Evolutionary conservation across 2,329 filamentous ascomycete species (phyloP).

Genomic region (Diaporthe ilicicola): DNA sequence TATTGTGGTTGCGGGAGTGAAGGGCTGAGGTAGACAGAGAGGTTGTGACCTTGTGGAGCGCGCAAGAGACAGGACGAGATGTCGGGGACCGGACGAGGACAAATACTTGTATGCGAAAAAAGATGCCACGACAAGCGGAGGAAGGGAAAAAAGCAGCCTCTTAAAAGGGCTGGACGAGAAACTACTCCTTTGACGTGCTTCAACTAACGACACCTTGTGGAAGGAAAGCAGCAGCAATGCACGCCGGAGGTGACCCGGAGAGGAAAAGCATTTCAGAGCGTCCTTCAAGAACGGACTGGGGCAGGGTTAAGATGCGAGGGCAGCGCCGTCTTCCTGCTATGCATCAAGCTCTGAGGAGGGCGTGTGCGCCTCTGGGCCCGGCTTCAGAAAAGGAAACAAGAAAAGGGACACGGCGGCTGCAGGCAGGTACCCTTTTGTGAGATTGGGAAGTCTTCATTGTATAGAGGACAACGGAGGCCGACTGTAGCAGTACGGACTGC

Average conservation of each 20-base stretch:
- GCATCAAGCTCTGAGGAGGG: constrained; percentile 21
- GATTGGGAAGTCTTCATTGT: constrained; percentile 1
- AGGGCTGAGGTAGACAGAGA: background rate
- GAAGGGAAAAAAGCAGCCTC: background rate
- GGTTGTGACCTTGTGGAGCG: constrained; percentile 21
- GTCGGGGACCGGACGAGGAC: background rate
- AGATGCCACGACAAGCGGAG: background rate
- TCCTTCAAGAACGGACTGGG: background rate
- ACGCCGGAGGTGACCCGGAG: background rate
- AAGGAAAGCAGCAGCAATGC: background rate
- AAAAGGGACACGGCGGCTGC: constrained; percentile 24
- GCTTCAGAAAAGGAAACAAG: constrained; percentile 10
- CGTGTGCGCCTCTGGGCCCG: background rate
- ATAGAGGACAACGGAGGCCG: background rate
- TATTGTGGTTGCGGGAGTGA: background rate
- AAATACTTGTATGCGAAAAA: constrained; percentile 10
- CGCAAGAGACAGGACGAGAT: constrained; percentile 14
- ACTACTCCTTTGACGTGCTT: constrained; percentile 3
- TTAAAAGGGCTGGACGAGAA: background rate
- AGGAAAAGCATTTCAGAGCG: constrained; percentile 11
- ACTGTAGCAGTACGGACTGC: constrained; percentile 19
- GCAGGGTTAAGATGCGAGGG: background rate
- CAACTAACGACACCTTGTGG: background rate
- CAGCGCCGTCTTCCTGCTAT: constrained; percentile 3
- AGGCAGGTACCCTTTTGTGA: constrained; percentile 6